These are phyloP conservation scores for Isoetes taiwanensis DNA, from an alignment of 75 land plant species.

Conservation along the genomic window DNA sequence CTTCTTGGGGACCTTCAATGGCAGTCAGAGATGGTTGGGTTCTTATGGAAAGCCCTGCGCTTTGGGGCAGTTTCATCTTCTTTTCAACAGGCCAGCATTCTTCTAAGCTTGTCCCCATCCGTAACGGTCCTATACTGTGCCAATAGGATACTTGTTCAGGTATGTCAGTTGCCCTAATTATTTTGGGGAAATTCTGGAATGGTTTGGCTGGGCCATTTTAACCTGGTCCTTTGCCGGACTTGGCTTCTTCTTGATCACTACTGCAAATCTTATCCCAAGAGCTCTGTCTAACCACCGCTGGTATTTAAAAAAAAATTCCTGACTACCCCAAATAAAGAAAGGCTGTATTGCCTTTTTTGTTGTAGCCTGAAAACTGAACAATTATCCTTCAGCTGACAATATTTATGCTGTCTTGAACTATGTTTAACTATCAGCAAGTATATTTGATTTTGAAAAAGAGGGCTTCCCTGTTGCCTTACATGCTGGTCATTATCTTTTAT, in stretches of 20 bases:
- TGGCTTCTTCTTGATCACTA: background rate
- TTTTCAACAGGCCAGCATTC: too few relatives aligned
- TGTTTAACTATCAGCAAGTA: too few relatives aligned
- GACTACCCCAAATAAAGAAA: background rate
- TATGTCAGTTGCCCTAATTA: background rate
- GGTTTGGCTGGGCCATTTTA: background rate
- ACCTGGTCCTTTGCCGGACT: background rate
- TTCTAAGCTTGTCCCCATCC: too few relatives aligned
- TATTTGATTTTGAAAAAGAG: too few relatives aligned
- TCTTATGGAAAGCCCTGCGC: conserved; percentile 76
- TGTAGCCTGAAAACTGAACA: too few relatives aligned
- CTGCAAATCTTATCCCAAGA: background rate
- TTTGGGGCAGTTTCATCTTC: too few relatives aligned
- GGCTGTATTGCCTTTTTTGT: background rate
- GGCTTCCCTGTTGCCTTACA: too few relatives aligned
- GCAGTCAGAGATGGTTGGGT: conserved; percentile 54
- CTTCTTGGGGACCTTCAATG: conserved; percentile 55
- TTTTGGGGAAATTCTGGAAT: background rate
- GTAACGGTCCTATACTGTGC: background rate
- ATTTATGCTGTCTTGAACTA: too few relatives aligned
- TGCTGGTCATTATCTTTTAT: too few relatives aligned
- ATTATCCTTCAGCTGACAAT: too few relatives aligned
- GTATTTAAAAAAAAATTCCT: background rate
- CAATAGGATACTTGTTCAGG: background rate
- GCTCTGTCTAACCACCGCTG: background rate